Conservation (phyloP, 139 green algal species). For the Chlamydomonas sp. region DNA sequence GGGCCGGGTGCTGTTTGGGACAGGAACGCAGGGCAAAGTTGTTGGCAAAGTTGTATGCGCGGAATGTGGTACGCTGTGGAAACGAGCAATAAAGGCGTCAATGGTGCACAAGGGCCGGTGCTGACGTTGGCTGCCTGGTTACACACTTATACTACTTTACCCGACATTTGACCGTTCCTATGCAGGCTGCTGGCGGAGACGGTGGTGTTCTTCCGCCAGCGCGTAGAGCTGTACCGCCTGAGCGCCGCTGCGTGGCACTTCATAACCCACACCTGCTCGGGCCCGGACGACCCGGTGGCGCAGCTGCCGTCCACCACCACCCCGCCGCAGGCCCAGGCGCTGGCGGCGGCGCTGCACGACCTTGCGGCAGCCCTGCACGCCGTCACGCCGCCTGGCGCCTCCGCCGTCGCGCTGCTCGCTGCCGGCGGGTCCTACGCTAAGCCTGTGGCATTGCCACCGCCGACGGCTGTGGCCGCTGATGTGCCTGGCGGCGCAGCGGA, state of each 20-base stretch:
- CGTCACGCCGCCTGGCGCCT: neutral
- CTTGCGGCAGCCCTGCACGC: constrained; percentile 5
- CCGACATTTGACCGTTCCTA: too few species aligned
- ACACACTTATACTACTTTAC: too few species aligned
- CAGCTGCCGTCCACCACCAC: constrained; percentile 29
- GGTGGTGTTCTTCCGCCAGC: constrained; percentile 24
- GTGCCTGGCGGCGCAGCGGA: neutral
- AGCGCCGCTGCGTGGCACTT: constrained; percentile 27
- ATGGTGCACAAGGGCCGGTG: too few species aligned
- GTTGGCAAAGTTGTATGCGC: too few species aligned
- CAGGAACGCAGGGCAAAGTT: too few species aligned
- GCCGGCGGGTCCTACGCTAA: neutral
- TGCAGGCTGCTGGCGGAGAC: constrained; percentile 1
- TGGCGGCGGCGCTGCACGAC: neutral
- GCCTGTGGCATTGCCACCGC: too few species aligned
- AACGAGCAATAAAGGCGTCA: too few species aligned
- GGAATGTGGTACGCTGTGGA: too few species aligned
- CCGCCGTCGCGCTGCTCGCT: neutral
- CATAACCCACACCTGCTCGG: neutral
- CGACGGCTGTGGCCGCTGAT: neutral
- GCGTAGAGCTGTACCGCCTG: constrained; percentile 35
- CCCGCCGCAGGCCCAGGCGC: constrained; percentile 6
- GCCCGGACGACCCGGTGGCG: constrained; percentile 19
- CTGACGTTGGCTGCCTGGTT: too few species aligned
- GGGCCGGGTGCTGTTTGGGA: too few species aligned